Evolutionary conservation across 2,329 filamentous ascomycete genomes (phyloP), one percentile per base, ranked within the genome.

Genomic region (Lachnellula hyalina): DNA sequence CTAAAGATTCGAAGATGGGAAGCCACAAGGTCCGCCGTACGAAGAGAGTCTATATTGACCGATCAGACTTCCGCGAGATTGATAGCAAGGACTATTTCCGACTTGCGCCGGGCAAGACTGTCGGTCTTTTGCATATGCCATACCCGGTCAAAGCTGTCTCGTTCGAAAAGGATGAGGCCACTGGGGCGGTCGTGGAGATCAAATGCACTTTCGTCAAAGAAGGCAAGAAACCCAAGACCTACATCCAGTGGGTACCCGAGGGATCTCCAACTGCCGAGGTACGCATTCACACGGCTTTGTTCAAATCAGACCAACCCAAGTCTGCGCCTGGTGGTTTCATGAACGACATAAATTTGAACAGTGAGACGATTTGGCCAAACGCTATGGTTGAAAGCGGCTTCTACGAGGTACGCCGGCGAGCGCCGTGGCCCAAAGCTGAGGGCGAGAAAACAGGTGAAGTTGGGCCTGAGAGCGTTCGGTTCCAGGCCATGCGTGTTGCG

Each of bases 401-500:
- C 63, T 80, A 87, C 42, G 87, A 94, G 66, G 81, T 96, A 36
- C 79, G 75, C 61, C 72, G 74, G 40, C 75, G 83, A 28, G 89
- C 87, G 2, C 89, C 89, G 3, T 94, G 89, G 89, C 89, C 89
- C 1, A 85, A 86, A 68, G 81, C 84, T 14, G 47, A 47, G 17
- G 87, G 86, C 8, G 87, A 90, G 70, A 79, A 73, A 60, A 77
- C 77, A 53, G 79, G 77, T 17, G 79, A 77, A 60, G 76, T 75
- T 9, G 85, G 85, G 1, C 82, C 82, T 23, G 87, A 88, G 72
- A 86, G 78, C 49, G 85, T 96, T 4, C 79, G 92, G 25, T 96
- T 96, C 79, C 92, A 96, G 77, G 92, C 83, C 2, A 83, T 96
- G 77, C 81, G 92, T 21, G 87, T 91, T 45, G 91, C 85, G 4